These are phyloP conservation scores for Blastobotrys niveus DNA, from an alignment of 1,139 yeast genomes.

Conservation along the genomic window DNA sequence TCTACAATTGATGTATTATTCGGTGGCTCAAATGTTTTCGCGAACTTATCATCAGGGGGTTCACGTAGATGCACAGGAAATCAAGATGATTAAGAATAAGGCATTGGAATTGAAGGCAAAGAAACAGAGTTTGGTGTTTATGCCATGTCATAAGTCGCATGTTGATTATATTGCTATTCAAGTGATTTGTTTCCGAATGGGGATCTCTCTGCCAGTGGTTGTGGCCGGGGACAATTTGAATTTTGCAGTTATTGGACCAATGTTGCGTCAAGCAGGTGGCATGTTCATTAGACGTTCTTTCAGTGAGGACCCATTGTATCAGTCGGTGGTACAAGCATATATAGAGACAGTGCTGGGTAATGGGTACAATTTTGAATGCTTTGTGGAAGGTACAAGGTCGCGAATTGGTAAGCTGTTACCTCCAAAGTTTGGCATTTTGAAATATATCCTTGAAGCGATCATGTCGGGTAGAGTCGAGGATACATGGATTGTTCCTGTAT, in stretches of 20 bases:
- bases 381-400: conserved; percentile 63
- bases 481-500: conserved; percentile 49
- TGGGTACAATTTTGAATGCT: conserved; percentile 55
- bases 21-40: conserved; percentile 37
- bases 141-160: conserved; percentile 58
- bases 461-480: conserved; percentile 44
- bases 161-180: conserved; percentile 61
- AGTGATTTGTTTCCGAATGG: conserved; percentile 51
- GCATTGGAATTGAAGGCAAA: conserved; percentile 35
- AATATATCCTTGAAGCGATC: conserved; percentile 46
- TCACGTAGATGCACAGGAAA: conserved; percentile 36
- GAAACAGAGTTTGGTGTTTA: conserved; percentile 36
- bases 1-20: conserved; percentile 34
- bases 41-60: conserved; percentile 42
- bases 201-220: conserved; percentile 53
- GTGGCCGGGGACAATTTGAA: conserved; percentile 68
- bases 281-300: conserved; percentile 40
- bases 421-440: conserved; percentile 61
- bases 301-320: conserved; percentile 51
- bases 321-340: conserved; percentile 47
- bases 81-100: conserved; percentile 32
- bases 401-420: conserved; percentile 59
- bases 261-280: conserved; percentile 39
- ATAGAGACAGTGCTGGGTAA: conserved; percentile 48
- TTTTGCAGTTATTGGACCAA: conserved; percentile 52